Base-by-base conservation (phyloP, 2,329 filamentous ascomycete species). In the Zasmidium citrigriseum region DNA sequence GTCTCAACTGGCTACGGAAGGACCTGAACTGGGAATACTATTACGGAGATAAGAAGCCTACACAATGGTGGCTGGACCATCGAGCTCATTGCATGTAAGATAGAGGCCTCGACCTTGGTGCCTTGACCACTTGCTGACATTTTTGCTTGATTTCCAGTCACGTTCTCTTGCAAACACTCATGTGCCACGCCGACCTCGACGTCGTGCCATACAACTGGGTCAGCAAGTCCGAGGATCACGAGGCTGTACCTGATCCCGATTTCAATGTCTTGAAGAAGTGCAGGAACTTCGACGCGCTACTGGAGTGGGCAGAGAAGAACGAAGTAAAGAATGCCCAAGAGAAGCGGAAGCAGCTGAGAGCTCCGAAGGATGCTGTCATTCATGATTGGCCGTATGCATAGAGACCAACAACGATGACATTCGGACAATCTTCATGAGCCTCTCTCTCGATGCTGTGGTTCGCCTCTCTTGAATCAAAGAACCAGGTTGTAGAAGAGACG, bases 1-100 rank as follows among this genome's bases (percentile, higher is more conserved):
- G 52, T 25, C 44, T 54, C 14, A 54, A 54, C 44, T 46, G 34
- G 44, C 27, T 54, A 16, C 52, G 52, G n/a, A 54, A 54, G 34
- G 52, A 46, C 18, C 11, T 48, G 44, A 29, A 34, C 18, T 48
- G 24, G 41, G 41, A 47, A 12, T 47, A 54, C 24, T 54, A 54
- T 25, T 52, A 34, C 5, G 25, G 20, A 11, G 50, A 41, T 4
- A 9, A 52, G 20, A 24, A 16, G 5, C 48, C 48, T 22, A 20
- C 48, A 20, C 22, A 38, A 16, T 27, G 23, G 9, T 41, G 38
- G 21, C n/a, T 23, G 22, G 18, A 22, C 11, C 50, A 52, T 44
- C 25, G 34, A 22, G 34, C n/a, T 10, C 50, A 52, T 16, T 52
- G 50, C 20, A 41, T 52, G n/a, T n/a, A n/a, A n/a, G n/a, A n/a